Conservation (phyloP, 2,329 filamentous ascomycete genomes). For the Ophiostoma sp. region DNA sequence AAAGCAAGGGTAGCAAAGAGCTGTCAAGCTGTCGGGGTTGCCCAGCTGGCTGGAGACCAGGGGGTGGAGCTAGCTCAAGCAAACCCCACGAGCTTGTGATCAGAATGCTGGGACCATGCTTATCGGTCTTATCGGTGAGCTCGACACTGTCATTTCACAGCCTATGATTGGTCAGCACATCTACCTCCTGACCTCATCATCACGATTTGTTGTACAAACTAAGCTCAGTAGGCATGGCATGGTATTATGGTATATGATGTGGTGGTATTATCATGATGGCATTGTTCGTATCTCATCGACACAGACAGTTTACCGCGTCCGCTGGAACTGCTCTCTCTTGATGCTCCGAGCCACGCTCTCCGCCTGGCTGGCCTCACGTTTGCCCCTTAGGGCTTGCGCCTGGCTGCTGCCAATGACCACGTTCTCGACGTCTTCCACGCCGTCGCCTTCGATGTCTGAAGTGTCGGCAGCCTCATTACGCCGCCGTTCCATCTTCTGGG, state of each 20-base stretch:
- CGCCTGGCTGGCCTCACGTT: slow-evolving; percentile 26
- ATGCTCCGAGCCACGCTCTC: slow-evolving; percentile 27
- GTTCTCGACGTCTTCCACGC: slow-evolving; percentile 17
- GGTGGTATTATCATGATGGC: neutral
- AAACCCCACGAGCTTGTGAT: neutral
- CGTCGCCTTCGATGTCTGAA: slow-evolving; percentile 32
- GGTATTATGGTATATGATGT: neutral
- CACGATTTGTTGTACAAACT: neutral
- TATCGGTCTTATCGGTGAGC: neutral
- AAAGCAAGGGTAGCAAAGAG: neutral
- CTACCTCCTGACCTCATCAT: neutral
- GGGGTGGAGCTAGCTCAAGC: slow-evolving; percentile 18
- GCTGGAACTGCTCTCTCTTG: slow-evolving; percentile 29
- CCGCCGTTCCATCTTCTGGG: slow-evolving; percentile 40
- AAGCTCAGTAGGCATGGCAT: neutral
- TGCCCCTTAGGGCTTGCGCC: neutral
- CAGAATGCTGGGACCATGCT: neutral
- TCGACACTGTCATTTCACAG: neutral
- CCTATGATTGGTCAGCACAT: neutral
- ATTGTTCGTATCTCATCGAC: slow-evolving; percentile 13
- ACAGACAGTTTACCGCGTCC: slow-evolving; percentile 7
- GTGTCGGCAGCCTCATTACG: slow-evolving; percentile 39
- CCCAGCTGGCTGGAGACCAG: slow-evolving; percentile 15
- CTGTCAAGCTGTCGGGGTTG: slow-evolving; percentile 9
- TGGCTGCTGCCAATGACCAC: slow-evolving; percentile 7